Conservation (phyloP, 345 rosid species). For the Zanthoxylum bungeanum region DNA sequence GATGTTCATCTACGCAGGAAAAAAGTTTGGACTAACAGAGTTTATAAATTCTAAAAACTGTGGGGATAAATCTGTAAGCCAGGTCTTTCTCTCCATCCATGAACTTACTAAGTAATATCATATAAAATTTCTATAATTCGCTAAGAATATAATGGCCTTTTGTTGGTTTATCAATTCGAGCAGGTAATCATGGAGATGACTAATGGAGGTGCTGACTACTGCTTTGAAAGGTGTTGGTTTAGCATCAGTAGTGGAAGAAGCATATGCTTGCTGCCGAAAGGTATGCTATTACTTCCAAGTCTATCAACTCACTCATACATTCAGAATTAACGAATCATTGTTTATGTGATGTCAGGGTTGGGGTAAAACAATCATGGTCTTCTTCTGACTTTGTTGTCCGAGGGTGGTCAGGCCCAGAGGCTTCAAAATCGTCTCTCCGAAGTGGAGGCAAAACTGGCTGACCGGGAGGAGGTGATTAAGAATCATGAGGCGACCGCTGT, state of each 20-base stretch:
- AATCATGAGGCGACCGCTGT: too few relatives aligned
- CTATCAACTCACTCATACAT: background rate
- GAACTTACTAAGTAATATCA: background rate
- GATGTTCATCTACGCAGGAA: slow-evolving; percentile 35
- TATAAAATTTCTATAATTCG: too few relatives aligned
- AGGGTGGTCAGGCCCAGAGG: too few relatives aligned
- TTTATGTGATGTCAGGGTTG: slow-evolving; percentile 53
- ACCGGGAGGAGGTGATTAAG: too few relatives aligned
- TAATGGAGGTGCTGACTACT: slow-evolving; percentile 75
- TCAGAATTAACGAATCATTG: background rate
- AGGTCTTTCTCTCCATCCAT: slow-evolving; percentile 36
- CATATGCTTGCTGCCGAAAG: slow-evolving; percentile 69
- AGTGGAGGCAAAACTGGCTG: too few relatives aligned
- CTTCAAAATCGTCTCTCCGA: too few relatives aligned
- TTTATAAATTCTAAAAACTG: slow-evolving; percentile 52
- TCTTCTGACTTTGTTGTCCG: too few relatives aligned
- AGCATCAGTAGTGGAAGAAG: slow-evolving; percentile 57
- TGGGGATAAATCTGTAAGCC: slow-evolving; percentile 50
- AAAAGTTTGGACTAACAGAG: slow-evolving; percentile 72
- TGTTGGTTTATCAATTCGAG: background rate
- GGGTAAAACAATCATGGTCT: slow-evolving; percentile 93
- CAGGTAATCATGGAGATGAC: slow-evolving; percentile 72
- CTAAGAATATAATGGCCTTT: too few relatives aligned
- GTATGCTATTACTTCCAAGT: slow-evolving; percentile 21
- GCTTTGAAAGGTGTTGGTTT: slow-evolving; percentile 78